Conservation (phyloP, 768 basidiomycete genomes). For the Hericium erinaceus region DNA sequence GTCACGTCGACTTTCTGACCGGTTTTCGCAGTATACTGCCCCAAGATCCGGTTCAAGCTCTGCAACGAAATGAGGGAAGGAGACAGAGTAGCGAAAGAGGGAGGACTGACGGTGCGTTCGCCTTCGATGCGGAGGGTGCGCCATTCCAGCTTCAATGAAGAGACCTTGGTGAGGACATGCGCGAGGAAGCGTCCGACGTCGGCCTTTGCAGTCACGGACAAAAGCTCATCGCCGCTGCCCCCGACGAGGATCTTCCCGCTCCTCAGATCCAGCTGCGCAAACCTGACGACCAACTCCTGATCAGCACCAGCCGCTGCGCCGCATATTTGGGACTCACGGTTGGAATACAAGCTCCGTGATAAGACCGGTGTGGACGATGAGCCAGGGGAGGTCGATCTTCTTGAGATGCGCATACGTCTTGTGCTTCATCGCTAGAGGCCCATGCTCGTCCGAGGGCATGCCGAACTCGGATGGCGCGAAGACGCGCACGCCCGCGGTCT, state of each 20-base stretch:
- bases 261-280: neutral
- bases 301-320: neutral
- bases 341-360: neutral
- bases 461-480: conserved; percentile 17
- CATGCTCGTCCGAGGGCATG: conserved; percentile 2
- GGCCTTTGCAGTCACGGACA: conserved; percentile 3
- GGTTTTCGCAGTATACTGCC: neutral
- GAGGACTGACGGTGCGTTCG: neutral
- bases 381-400: conserved; percentile 3
- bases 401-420: neutral
- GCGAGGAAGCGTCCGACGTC: conserved; percentile 8
- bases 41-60: conserved; percentile 5
- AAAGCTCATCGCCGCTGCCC: conserved; percentile 1
- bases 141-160: neutral
- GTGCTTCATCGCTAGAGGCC: neutral
- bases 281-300: neutral
- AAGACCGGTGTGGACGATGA: conserved; percentile 5
- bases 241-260: neutral
- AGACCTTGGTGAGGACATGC: conserved; percentile 3
- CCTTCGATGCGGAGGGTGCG: neutral
- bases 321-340: neutral
- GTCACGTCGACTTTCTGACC: neutral
- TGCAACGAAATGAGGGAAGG: neutral
- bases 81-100: neutral
- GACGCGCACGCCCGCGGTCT: conserved; percentile 1